Base-by-base conservation (phyloP, 202 grass and related monocot genomes). In the Sporobolus alterniflorus region DNA sequence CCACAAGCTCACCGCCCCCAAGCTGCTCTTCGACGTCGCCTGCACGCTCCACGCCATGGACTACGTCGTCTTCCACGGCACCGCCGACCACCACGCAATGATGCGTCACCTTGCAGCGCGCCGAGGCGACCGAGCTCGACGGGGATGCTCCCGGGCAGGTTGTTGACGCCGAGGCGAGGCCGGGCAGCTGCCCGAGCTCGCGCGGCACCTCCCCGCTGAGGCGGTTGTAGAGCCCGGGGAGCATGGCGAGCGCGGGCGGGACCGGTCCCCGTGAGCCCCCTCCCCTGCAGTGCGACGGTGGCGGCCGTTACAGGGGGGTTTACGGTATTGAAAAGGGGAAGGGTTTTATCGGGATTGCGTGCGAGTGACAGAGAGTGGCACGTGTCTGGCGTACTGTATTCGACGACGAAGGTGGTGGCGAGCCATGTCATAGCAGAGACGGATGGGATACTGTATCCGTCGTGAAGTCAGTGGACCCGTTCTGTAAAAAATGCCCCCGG, bases 11-110 rank as follows among this genome's bases (percentile, higher is more conserved):
- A n/a, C n/a, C n/a, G n/a, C n/a, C n/a, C n/a, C 91, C 2, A 99
- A 94, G 85, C 83, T 99, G 10, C 82, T 99, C 9, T 99, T 94
- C 82, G 96, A 99, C 80, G 81, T 96, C 8, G 87, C 90, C 6
- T 96, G 93, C 85, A 88, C 96, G 50, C 94, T 99, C 87, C 90
- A 92, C 16, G 96, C 96, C 89, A 94, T 96, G 93, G 93, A 96
- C 69, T 99, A 96, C 88, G 87, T 94, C 71, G 88, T 99, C 20
- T 99, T 93, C 54, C 96, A 99, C 49, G 96, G 96, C 74, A 99
- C 93, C 75, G 88, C 94, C 33, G 87, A 96, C 84, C 84, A 99
- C 93, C 43, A n/a, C 78, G n/a, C n/a, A n/a, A n/a, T n/a, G n/a
- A n/a, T n/a, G n/a, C n/a, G n/a, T n/a, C 32, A 97, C 96, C 96